phyloP scores from a whole-genome alignment of 2,329 filamentous ascomycete genomes.

The Dendryphion nanum region DNA sequence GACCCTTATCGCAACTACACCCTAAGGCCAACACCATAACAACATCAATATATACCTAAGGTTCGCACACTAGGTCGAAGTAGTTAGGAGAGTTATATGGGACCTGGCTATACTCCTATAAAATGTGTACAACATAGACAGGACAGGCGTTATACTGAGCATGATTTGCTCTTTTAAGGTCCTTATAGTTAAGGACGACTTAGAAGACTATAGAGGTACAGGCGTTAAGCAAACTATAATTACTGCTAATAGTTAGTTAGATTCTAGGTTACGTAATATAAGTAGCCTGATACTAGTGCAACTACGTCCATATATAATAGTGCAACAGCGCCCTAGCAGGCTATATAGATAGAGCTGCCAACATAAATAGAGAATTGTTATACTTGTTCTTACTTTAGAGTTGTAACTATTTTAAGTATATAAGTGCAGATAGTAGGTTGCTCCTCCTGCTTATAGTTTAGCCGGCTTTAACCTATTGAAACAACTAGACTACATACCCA shows the following conservation, averaged over 20 bases:
- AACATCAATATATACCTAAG: conserved; percentile 1
- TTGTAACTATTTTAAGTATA: too few relatives aligned
- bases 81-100: background rate
- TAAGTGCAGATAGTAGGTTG: conserved; percentile 1
- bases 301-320: too few relatives aligned
- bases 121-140: conserved; percentile 1
- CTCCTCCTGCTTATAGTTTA: background rate
- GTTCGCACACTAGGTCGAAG: background rate
- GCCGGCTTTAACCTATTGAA: conserved; percentile 1
- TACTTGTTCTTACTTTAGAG: too few relatives aligned
- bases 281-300: too few relatives aligned
- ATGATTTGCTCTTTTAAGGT: conserved; percentile 1
- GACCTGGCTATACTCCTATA: background rate
- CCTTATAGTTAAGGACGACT: conserved; percentile 1
- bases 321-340: too few relatives aligned
- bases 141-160: conserved; percentile 1
- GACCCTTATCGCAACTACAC: too few relatives aligned
- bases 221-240: background rate
- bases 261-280: too few relatives aligned
- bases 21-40: too few relatives aligned
- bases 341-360: too few relatives aligned
- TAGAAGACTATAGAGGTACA: background rate
- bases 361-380: too few relatives aligned
- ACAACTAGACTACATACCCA: conserved; percentile 1
- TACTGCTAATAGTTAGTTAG: too few relatives aligned